These are phyloP conservation scores for Candida montana DNA, from an alignment of 805 yeast species.

Conservation along the genomic window DNA sequence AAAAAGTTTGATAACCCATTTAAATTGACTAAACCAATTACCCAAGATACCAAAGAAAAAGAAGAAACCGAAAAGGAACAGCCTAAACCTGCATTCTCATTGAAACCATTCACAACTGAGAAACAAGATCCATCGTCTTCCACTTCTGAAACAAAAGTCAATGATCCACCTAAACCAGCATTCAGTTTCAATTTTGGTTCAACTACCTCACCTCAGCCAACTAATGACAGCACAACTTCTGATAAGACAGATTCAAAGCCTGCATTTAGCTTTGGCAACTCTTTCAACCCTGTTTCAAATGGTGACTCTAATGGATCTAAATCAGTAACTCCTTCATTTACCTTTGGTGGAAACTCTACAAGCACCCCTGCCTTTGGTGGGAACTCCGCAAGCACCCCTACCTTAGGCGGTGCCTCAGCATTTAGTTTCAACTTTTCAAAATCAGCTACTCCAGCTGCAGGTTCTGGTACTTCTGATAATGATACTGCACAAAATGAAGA, in stretches of 20 bases:
- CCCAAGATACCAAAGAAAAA: constrained; percentile 1
- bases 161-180: constrained; percentile 5
- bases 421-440: constrained; percentile 20
- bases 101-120: constrained; percentile 3
- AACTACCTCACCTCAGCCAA: constrained; percentile 13
- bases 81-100: constrained; percentile 6
- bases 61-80: constrained; percentile 7
- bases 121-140: constrained; percentile 14
- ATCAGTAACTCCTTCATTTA: constrained; percentile 21
- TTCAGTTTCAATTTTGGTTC: constrained; percentile 2
- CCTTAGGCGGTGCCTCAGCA: constrained; percentile 27
- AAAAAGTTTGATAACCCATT: constrained; percentile 29
- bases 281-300: constrained; percentile 12
- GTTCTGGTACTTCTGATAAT: background rate
- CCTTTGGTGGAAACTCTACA: constrained; percentile 18
- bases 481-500: constrained; percentile 22
- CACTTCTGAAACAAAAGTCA: background rate
- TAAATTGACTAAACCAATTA: constrained; percentile 21
- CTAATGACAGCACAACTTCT: constrained; percentile 6
- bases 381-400: constrained; percentile 16
- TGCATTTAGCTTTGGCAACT: constrained; percentile 26
- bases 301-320: constrained; percentile 8
- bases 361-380: constrained; percentile 28
- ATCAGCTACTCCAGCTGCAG: constrained; percentile 8
- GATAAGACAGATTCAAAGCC: constrained; percentile 14